Percentiles rank a stretch among this genome's conserved stretches.
Conservation (phyloP, 2,329 filamentous ascomycete species). For the Trichoderma lentiforme region DNA sequence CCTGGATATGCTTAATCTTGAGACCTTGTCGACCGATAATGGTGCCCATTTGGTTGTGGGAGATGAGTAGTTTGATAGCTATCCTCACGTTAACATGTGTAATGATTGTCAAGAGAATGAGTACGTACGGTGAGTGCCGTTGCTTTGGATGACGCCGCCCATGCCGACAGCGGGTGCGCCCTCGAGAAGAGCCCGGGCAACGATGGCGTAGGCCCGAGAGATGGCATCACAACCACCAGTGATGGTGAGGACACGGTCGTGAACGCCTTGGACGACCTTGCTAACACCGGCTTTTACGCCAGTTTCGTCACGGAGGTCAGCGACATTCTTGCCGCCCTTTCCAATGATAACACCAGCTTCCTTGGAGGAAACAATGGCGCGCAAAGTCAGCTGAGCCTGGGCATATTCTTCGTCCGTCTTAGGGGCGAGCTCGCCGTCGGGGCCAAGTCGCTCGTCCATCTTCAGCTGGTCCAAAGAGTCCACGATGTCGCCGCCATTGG, state of each 20-base stretch:
- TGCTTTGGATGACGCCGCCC: conserved; percentile 83
- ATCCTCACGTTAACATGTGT: neutral
- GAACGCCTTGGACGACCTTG: conserved; percentile 96
- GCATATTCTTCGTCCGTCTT: conserved; percentile 98
- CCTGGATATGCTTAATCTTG: conserved; percentile 99
- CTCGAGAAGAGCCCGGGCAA: conserved; percentile 86
- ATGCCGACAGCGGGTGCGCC: conserved; percentile 94
- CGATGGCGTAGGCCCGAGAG: conserved; percentile 87
- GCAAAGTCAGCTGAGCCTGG: conserved; percentile 84
- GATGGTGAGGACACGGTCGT: conserved; percentile 94
- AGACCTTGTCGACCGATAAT: conserved; percentile 95
- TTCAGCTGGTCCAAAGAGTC: conserved; percentile 65
- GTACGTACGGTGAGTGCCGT: conserved; percentile 82
- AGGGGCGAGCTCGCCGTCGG: conserved; percentile 74
- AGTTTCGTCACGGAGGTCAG: conserved; percentile 93
- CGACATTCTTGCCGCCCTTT: conserved; percentile 97
- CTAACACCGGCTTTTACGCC: conserved; percentile 97
- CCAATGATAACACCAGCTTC: conserved; percentile 99
- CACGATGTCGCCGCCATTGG: conserved; percentile 59
- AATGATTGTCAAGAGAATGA: neutral
- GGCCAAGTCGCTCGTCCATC: conserved; percentile 62
- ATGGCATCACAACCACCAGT: conserved; percentile 86
- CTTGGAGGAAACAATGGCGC: conserved; percentile 97
- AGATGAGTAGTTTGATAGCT: conserved; percentile 98
- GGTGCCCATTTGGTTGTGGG: conserved; percentile 99